These are phyloP conservation scores for Neurospora sp. DNA, from an alignment of 495 filamentous ascomycete species.

Conservation along the genomic window DNA sequence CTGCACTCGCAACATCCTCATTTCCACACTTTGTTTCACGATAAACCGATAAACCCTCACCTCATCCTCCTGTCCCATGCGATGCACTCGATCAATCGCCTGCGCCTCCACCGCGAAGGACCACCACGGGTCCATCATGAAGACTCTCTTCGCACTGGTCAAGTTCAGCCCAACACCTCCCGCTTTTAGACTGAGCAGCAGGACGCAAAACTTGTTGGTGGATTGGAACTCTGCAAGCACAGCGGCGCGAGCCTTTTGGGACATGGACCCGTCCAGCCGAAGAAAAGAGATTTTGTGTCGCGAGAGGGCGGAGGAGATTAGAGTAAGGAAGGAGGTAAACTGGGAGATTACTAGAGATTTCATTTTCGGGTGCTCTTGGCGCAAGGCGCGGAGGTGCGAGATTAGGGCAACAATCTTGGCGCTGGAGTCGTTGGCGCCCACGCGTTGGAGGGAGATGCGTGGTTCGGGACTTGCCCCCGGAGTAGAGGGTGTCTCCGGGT, in stretches of 20 bases:
- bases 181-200: conserved; percentile 78
- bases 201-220: conserved; percentile 42
- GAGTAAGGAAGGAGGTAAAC: conserved; percentile 91
- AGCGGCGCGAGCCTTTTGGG: conserved; percentile 69
- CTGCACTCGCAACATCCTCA: conserved; percentile 87
- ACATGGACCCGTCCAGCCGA: conserved; percentile 84
- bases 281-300: conserved; percentile 65
- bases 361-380: conserved; percentile 48
- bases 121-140: conserved; percentile 99
- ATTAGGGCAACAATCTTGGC: conserved; percentile 80
- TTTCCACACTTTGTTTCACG: conserved; percentile 82
- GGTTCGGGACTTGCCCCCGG: conserved; percentile 20
- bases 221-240: conserved; percentile 63
- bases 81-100: conserved; percentile 96
- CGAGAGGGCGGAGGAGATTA: conserved; percentile 69
- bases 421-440: conserved; percentile 62
- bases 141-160: conserved; percentile 77
- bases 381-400: conserved; percentile 57
- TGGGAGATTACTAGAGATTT: conserved; percentile 94
- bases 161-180: conserved; percentile 93
- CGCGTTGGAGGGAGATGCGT: conserved; percentile 70
- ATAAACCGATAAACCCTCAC: conserved; percentile 83
- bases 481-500: conserved; percentile 23
- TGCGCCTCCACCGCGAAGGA: conserved; percentile 94
- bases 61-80: conserved; percentile 87